Evolutionary conservation across 345 rosid species (phyloP), one percentile per base, ranked within the genome.

Genomic region (Lumnitzera racemosa): DNA sequence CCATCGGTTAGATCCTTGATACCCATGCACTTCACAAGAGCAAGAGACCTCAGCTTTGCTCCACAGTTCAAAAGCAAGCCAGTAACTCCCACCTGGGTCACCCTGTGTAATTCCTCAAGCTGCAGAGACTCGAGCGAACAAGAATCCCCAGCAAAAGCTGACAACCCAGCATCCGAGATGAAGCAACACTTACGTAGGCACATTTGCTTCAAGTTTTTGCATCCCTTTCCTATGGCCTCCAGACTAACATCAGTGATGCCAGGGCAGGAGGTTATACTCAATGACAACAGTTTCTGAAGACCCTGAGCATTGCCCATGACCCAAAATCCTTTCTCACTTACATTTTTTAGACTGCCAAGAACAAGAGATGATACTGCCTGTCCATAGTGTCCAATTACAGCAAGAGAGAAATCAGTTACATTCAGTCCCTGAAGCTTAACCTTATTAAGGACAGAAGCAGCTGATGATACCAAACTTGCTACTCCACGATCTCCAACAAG

Each of bases 231-330:
- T 4, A 85, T 41, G 53, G 83, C 87, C 73, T 72, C 83, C 25
- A 88, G 81, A 61, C 95, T 78, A 56, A 78, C 62, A 70, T 88
- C 91, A 13, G 91, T 83, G 52, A 83, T 58, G 23, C 89, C 90
- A 11, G 78, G 69, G 63, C 95, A 81, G 46, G 91, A 81, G 58
- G 76, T 73, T 56, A 88, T 63, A 25, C 73, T 63, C 79, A 85
- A 74, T 29, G 78, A 72, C 9, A 29, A 47, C 67, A 85, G 70
- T 46, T 74, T 83, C 55, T 74, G 66, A 67, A 88, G 75, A 47
- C 95, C 89, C 54, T 63, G 78, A 50, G 87, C 87, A 67, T 81
- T 85, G 10, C 91, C 89, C 91, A 88, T 85, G 67, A 81, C 96
- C 96, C 96, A 85, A 61, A 88, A 88, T 58, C 96, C 96, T 69